Evolutionary conservation across 2,329 filamentous ascomycete species (phyloP), one percentile per base, ranked within the genome.

Genomic region (Arachnomyces sp.): DNA sequence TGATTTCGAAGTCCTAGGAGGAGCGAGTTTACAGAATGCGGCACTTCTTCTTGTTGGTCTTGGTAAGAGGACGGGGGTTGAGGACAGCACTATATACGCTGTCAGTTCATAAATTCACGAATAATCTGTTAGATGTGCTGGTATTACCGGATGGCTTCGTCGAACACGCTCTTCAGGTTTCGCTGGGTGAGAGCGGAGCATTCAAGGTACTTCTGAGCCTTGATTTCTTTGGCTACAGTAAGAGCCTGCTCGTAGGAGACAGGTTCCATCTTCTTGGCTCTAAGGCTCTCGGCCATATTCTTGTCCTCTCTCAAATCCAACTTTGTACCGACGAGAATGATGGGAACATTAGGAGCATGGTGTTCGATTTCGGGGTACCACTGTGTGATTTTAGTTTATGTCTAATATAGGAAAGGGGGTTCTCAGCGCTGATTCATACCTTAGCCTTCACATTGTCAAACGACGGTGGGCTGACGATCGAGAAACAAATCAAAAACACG

Each of bases 391-490:
- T 25, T 25, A 25, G 21, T 21, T n/a, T 37, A 29, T 21, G 7
- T 7, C 40, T 40, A 32, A 31, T 29, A 28, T 28, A 11, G 25
- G 14, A 37, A 31, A 18, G 28, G 36, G 9, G n/a, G 11, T 39
- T 5, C 21, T 25, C 21, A 9, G 21, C 21, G 21, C 9, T 5
- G 45, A 13, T 28, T 58, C 73, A 52, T 73, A 95, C 89, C 83
- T 96, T 98, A 46, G 89, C 89, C 71, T 88, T 92, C 62, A 98
- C 90, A 79, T 98, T 98, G 69, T 96, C 92, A 60, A 95, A 96
- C 25, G 90, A 95, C 15, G 92, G 87, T 36, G 90, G 90, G 79
- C 86, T 93, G 68, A 95, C 89, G 60, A 96, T 93, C 51, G 89
- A 95, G 70, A 96, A 96, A 71, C 90, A 96, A 63, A 96, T 95